Percentiles rank a stretch among this genome's conserved stretches.
Conservation (phyloP, 2,329 filamentous ascomycete genomes). For the Neopestalotiopsis rosae region DNA sequence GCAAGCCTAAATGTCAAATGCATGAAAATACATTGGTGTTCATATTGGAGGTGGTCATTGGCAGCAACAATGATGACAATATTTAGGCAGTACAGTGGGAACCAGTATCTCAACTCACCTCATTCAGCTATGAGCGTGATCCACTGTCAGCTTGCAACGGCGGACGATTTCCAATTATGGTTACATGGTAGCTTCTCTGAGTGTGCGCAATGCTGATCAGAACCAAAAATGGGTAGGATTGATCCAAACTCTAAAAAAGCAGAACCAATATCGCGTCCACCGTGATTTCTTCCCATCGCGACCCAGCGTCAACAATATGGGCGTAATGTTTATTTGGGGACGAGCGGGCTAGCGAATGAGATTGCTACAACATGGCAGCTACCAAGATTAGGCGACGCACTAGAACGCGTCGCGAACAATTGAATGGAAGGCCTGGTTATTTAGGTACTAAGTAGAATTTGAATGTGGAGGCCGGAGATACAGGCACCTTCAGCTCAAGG, state of each 20-base stretch:
- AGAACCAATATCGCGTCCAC: neutral
- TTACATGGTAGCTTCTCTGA: neutral
- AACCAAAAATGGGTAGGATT: neutral
- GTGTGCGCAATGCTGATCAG: neutral
- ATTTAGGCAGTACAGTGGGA: too few species aligned
- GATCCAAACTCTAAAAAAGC: neutral
- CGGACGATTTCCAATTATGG: neutral
- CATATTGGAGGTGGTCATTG: too few species aligned
- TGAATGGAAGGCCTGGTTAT: neutral
- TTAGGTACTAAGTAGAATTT: neutral
- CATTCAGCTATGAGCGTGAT: neutral
- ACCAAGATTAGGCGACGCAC: neutral
- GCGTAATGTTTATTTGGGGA: neutral
- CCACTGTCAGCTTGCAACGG: neutral
- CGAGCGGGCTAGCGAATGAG: neutral
- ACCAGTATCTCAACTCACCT: too few species aligned
- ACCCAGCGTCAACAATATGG: neutral
- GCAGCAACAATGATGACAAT: too few species aligned
- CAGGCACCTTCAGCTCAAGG: neutral
- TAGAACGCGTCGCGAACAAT: slow-evolving; percentile 2
- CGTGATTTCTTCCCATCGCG: neutral
- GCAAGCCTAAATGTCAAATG: too few species aligned
- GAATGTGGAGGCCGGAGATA: neutral
- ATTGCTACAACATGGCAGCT: neutral
- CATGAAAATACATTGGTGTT: too few species aligned